These are phyloP conservation scores for Stemphylium beticola DNA, from an alignment of 2,329 filamentous ascomycete genomes.

Conservation along the genomic window DNA sequence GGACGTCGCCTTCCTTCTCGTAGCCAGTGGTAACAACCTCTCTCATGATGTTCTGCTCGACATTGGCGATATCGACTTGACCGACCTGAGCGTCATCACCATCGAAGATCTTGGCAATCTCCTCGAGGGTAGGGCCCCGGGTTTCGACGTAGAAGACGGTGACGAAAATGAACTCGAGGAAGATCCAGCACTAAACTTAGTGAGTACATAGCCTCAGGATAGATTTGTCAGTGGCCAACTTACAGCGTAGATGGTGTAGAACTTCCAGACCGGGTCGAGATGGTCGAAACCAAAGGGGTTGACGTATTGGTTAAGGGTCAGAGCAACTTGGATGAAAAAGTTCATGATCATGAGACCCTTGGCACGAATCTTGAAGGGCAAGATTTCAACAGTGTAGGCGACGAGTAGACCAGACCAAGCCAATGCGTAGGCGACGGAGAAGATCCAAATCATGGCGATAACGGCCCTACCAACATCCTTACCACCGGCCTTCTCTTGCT, in stretches of 20 bases:
- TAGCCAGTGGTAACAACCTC: conserved; percentile 24
- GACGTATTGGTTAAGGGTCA: conserved; percentile 66
- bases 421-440: conserved; percentile 60
- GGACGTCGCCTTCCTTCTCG: conserved; percentile 34
- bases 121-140: conserved; percentile 72
- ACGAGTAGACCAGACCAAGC: conserved; percentile 65
- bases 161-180: conserved; percentile 65
- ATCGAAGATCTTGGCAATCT: conserved; percentile 74
- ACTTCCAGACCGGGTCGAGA: conserved; percentile 64
- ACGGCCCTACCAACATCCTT: conserved; percentile 54
- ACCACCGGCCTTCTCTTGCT: conserved; percentile 56
- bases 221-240: conserved; percentile 22
- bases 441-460: conserved; percentile 60
- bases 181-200: conserved; percentile 59
- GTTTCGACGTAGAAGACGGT: conserved; percentile 74
- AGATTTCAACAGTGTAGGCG: conserved; percentile 59
- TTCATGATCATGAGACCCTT: conserved; percentile 65
- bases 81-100: conserved; percentile 61
- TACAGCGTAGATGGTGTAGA: conserved; percentile 70
- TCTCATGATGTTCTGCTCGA: conserved; percentile 14
- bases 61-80: conserved; percentile 32
- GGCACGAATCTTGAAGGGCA: conserved; percentile 57
- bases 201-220: conserved; percentile 12
- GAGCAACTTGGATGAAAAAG: conserved; percentile 65
- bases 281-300: conserved; percentile 69